Percentiles rank a stretch among this genome's conserved stretches.
These are phyloP conservation scores for Barnettozyma salicaria DNA, from an alignment of 805 yeast species.

Conservation along the genomic window DNA sequence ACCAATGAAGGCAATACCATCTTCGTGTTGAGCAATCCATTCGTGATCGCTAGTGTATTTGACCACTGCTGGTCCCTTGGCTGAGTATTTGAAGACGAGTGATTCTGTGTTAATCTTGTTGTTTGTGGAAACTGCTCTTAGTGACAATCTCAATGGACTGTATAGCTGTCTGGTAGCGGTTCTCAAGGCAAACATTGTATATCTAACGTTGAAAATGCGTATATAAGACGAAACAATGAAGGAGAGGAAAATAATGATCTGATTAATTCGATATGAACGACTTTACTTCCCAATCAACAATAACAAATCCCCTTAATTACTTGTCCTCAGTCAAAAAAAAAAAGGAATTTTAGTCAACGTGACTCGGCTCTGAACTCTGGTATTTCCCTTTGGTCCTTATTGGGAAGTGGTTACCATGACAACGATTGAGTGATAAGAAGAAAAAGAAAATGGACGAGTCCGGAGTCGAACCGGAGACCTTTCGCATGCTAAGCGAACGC, in stretches of 20 bases:
- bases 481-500: constrained; percentile 77
- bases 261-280: no score
- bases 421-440: constrained; percentile 11
- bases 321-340: not conserved
- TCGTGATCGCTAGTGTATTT: constrained; percentile 89
- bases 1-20: constrained; percentile 82
- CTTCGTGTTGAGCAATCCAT: constrained; percentile 84
- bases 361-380: constrained; percentile 3
- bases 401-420: no score
- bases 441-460: constrained; percentile 53
- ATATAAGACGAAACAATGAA: no score
- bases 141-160: constrained; percentile 18
- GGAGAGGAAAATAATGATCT: no score
- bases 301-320: not conserved
- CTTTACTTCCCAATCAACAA: not conserved
- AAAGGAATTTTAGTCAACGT: not conserved
- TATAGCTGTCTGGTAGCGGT: constrained; percentile 5
- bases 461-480: constrained; percentile 77
- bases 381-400: no score
- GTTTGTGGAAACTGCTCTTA: constrained; percentile 21
- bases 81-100: constrained; percentile 20
- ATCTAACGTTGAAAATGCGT: no score
- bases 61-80: constrained; percentile 28
- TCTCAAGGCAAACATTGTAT: constrained; percentile 8
- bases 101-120: constrained; percentile 22